Conservation (phyloP, 1,139 yeast species). For the Taiozyma sp. region DNA sequence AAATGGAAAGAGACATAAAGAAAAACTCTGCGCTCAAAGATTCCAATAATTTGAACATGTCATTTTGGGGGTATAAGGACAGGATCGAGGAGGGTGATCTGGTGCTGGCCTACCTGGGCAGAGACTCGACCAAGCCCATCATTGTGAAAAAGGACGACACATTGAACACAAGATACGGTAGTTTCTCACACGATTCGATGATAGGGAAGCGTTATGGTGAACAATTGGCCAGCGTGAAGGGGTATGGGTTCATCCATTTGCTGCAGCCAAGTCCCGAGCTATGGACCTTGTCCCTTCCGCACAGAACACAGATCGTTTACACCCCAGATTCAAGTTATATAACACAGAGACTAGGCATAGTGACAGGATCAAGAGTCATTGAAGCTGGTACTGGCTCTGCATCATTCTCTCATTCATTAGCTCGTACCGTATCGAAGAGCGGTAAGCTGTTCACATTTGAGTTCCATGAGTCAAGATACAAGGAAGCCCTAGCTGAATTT, state of each 20-base stretch:
- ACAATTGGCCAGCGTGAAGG: conserved; percentile 75
- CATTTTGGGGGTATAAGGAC: conserved; percentile 22
- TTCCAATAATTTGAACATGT: conserved; percentile 7
- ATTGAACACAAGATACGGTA: conserved; percentile 84
- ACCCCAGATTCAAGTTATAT: conserved; percentile 94
- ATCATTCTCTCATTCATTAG: conserved; percentile 88
- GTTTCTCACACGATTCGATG: conserved; percentile 77
- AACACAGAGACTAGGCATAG: conserved; percentile 69
- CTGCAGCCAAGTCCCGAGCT: conserved; percentile 91
- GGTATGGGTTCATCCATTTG: conserved; percentile 82
- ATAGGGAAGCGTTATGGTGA: conserved; percentile 80
- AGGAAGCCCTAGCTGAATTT: conserved; percentile 77
- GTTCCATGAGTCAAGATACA: conserved; percentile 79
- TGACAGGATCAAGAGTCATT: conserved; percentile 72
- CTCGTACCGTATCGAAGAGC: conserved; percentile 53
- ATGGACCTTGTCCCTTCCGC: conserved; percentile 94
- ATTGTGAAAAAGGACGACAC: conserved; percentile 50
- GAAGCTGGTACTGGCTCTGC: conserved; percentile 99
- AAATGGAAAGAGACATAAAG: not conserved
- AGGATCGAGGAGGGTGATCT: conserved; percentile 76
- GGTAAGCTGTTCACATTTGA: conserved; percentile 83
- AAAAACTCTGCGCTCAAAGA: not conserved
- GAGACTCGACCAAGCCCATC: conserved; percentile 76
- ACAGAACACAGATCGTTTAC: conserved; percentile 95
- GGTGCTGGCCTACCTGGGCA: conserved; percentile 78